Evolutionary conservation across 129 eudicot species (phyloP), one percentile per base, ranked within the genome.

Genomic region (Centaurea solstitialis): DNA sequence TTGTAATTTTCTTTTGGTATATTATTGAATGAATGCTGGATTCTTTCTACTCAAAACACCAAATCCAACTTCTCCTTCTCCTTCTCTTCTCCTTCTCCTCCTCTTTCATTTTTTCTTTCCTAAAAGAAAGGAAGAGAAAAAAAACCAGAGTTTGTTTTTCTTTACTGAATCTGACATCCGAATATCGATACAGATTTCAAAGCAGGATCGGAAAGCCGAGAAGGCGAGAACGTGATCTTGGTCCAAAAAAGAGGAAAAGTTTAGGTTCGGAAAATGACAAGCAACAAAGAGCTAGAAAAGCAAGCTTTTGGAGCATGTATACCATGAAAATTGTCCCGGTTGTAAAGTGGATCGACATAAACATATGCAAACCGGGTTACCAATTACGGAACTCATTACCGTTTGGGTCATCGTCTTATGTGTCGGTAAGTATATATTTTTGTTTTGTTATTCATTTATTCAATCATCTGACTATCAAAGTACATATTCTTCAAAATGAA

Each of bases 311-410:
- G 82, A 82, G 68, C 73, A 43, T 0, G 81, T 53, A 38, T 85
- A 85, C 72, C 70, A 85, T 4, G 85, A 85, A 22, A 85, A 85
- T 12, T 85, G 88, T 28, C 88, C 88, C 0, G 88, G 88, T 21
- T 85, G 88, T 77, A 76, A 85, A 76, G 79, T 85, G 76, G 88
- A 85, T 80, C 85, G 57, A 7, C 24, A 61, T 7, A 85, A 85
- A 72, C 75, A 69, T 68, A 76, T 45, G 47, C 79, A 65, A 33
- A 76, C 61, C 15, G 88, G 88, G 40, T 80, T 76, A 17, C 88
- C 88, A 20, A 37, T 85, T 21, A 76, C 76, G 68, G 67, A 85
- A 64, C 85, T 85, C 66, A 26, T 85, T 20, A 57, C 0, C 11
- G 45, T 85, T 1, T 85, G 88, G 85, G 28, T 85, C 11, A 28